Evolutionary conservation across 2,329 filamentous ascomycete species (phyloP), one percentile per base, ranked within the genome.

Genomic region (Aspergillus carbonarius): DNA sequence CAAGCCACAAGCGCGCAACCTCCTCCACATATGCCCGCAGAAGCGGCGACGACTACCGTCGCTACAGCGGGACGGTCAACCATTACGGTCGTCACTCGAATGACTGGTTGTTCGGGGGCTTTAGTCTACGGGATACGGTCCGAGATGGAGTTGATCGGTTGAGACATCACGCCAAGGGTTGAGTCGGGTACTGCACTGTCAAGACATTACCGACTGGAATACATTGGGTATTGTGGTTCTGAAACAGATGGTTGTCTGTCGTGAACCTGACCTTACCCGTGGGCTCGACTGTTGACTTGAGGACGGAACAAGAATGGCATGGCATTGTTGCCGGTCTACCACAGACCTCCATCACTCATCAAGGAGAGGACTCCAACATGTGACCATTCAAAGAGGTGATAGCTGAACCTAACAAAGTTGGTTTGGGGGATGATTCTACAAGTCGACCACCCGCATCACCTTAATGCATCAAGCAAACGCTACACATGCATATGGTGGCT

Each of bases 101-200:
- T 55, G 78, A 82, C 55, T 83, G 81, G 81, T 71, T 83, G 5
- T 82, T 82, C 58, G 75, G 76, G 18, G 77, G 79, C 1, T 79
- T 81, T 65, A 80, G 78, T 63, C 67, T 82, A 4, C 74, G 74
- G 4, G 77, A 79, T 34, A 78, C 78, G 6, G 76, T 79, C 23
- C 74, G 73, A 4, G 77, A 77, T 39, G 74, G 74, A 39, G 69
- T 77, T 18, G 72, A 74, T 34, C 73, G 71, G 59, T 40, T 78
- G 25, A 60, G 60, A 20, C 58, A 60, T 13, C 47, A 54, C 37
- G 54, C 60, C 34, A 64, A 62, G 58, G 46, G 56, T 23, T 57
- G 61, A 63, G 23, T 23, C 23, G 23, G 23, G 5, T 23, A 23
- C 23, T 23, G 5, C 23, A 23, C 23, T 23, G 23, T 23, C 23